Evolutionary conservation across 2,329 filamentous ascomycete genomes (phyloP).

Genomic region (Fusarium humuli): DNA sequence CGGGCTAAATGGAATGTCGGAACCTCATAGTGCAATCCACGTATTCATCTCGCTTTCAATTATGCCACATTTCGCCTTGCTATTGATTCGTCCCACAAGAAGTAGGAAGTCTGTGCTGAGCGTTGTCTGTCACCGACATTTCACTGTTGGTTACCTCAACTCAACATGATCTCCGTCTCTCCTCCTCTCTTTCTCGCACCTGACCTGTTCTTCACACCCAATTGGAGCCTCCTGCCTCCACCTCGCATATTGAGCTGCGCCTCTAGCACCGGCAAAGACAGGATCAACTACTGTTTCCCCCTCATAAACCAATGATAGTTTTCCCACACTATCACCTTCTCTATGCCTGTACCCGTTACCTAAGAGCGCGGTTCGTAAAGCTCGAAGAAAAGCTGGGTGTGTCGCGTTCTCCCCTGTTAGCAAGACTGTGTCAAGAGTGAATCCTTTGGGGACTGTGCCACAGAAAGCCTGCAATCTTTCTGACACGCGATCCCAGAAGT

Average conservation of each 20-base stretch:
- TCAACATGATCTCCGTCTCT: neutral
- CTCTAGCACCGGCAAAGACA: neutral
- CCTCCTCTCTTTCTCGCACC: neutral
- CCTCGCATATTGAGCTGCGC: neutral
- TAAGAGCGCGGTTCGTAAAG: neutral
- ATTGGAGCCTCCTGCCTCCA: constrained; percentile 10
- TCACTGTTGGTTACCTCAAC: neutral
- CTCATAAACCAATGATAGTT: too few species aligned
- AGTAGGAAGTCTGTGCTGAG: too few species aligned
- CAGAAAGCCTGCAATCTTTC: neutral
- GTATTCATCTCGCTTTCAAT: too few species aligned
- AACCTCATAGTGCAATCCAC: too few species aligned
- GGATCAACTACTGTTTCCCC: neutral
- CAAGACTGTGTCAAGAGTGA: neutral
- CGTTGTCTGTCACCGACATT: too few species aligned
- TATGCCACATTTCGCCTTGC: too few species aligned
- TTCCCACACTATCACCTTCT: neutral
- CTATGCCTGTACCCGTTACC: neutral
- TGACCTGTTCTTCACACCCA: neutral
- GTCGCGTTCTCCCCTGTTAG: constrained; percentile 21
- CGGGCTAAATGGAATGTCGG: too few species aligned
- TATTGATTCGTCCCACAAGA: too few species aligned
- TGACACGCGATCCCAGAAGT: neutral
- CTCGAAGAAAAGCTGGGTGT: constrained; percentile 1
- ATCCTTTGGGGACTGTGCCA: neutral